Conservation (phyloP, 2,329 filamentous ascomycete species). For the Nemania sp. region DNA sequence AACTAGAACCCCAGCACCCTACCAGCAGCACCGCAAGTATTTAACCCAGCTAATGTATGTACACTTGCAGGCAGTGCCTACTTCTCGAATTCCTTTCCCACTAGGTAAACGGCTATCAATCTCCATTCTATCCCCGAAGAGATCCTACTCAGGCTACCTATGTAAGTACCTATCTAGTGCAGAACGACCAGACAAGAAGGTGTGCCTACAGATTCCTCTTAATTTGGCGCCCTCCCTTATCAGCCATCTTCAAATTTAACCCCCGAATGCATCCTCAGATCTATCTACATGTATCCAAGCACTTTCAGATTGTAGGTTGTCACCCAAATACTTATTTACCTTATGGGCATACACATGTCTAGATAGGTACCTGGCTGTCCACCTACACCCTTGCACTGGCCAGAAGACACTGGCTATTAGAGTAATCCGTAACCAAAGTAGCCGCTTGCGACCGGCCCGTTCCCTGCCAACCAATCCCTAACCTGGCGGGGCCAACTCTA, state of each 20-base stretch:
- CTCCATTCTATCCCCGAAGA: not conserved
- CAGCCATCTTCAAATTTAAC: too few relatives aligned
- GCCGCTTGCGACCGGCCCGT: constrained; percentile 27
- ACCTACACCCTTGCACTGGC: not conserved
- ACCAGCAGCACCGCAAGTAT: not conserved
- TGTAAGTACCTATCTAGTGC: not conserved
- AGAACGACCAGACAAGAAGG: too few relatives aligned
- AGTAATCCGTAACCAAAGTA: too few relatives aligned
- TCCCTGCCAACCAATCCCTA: constrained; percentile 17
- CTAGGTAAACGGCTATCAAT: not conserved
- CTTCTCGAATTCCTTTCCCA: constrained; percentile 9
- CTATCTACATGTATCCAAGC: too few relatives aligned
- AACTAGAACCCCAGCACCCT: constrained; percentile 25
- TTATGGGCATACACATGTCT: too few relatives aligned
- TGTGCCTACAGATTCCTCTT: too few relatives aligned
- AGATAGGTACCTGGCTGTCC: not conserved
- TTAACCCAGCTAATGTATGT: not conserved
- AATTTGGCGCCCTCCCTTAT: too few relatives aligned
- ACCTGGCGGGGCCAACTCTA: constrained; percentile 11
- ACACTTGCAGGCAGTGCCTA: not conserved
- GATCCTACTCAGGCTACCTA: not conserved
- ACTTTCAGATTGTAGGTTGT: too few relatives aligned
- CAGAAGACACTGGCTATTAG: constrained; percentile 3
- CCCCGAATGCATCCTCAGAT: too few relatives aligned
- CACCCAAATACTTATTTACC: too few relatives aligned